Evolutionary conservation across 225 moss, liverwort and hornwort species (phyloP), one percentile per base, ranked within the genome.

Genomic region (Lunularia cruciata): DNA sequence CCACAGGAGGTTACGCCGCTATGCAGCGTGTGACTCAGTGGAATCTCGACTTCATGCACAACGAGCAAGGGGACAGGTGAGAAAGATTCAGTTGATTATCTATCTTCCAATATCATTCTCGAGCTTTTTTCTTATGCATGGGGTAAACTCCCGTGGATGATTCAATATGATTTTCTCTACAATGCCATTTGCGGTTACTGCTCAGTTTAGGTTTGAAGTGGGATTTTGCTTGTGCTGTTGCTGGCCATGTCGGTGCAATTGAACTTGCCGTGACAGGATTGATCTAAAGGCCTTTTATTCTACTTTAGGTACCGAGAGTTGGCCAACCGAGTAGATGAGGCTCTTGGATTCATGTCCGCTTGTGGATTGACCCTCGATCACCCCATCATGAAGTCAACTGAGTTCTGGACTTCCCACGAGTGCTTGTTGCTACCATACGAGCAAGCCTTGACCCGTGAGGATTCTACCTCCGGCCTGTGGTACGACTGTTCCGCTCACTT

Each of bases 21-120:
- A 92, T 92, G 87, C 89, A 89, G 68, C 84, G 92, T 4, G 89
- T 92, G 16, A 92, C 85, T 28, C 92, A 87, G 67, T 92, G 92
- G 92, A 89, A 92, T 39, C 84, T 92, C 0, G 89, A 92, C 45
- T 92, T 92, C 60, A 80, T 77, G 73, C 60, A 86, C 71, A 72
- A 81, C 78, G 67, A 82, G 86, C 77, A 86, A 80, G 72, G 89
- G 71, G 78, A 82, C 76, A 78, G 92, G 92, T 60, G 75, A 86
- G 71, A 45, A 2, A 18, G 2, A 7, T 18, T 22, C 3, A 51
- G 22, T 51, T 20, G n/a, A 26, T 10, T 54, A 4, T 19, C 47
- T 14, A 47, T 47, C 47, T 47, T 3, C 47, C 19, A 19, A 5
- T 14, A 5, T 14, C 15, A 47, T 14, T 14, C 47, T 47, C 3